These are phyloP conservation scores for Aulographum hederae DNA, from an alignment of 2,329 filamentous ascomycete species.

Conservation along the genomic window DNA sequence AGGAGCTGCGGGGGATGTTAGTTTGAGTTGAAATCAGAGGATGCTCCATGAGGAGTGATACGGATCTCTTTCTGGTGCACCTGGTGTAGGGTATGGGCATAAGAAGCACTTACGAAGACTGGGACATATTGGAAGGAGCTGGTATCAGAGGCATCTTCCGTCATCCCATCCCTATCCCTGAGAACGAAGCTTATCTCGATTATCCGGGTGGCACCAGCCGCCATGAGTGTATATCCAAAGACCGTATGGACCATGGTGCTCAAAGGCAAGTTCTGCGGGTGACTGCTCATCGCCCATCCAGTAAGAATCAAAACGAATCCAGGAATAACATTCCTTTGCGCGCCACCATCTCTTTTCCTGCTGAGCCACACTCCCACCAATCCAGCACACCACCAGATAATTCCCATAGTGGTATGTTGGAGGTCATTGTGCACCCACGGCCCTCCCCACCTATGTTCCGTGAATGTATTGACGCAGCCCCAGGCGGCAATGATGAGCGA, in stretches of 20 bases:
- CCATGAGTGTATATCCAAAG: conserved; percentile 94
- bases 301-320: conserved; percentile 82
- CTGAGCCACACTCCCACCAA: conserved; percentile 86
- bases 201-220: conserved; percentile 62
- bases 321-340: conserved; percentile 84
- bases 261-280: conserved; percentile 67
- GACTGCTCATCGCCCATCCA: conserved; percentile 87
- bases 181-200: conserved; percentile 85
- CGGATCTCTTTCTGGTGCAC: too few species aligned
- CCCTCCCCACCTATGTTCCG: conserved; percentile 84
- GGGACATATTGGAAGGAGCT: conserved; percentile 58
- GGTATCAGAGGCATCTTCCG: conserved; percentile 48
- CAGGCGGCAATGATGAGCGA: conserved; percentile 78
- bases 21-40: background rate
- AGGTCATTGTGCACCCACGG: conserved; percentile 86
- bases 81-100: too few species aligned
- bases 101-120: conserved; percentile 47
- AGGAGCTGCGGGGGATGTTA: conserved; percentile 41
- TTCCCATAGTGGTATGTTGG: conserved; percentile 98
- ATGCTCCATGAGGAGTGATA: too few species aligned
- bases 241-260: conserved; percentile 76
- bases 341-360: conserved; percentile 60
- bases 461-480: conserved; percentile 97
- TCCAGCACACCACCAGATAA: conserved; percentile 94
- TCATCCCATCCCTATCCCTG: conserved; percentile 46